A percentile compares a stretch with the other conserved stretches of the same genome.
Conservation (phyloP, 2,329 filamentous ascomycete species). For the Cordyceps javanica region DNA sequence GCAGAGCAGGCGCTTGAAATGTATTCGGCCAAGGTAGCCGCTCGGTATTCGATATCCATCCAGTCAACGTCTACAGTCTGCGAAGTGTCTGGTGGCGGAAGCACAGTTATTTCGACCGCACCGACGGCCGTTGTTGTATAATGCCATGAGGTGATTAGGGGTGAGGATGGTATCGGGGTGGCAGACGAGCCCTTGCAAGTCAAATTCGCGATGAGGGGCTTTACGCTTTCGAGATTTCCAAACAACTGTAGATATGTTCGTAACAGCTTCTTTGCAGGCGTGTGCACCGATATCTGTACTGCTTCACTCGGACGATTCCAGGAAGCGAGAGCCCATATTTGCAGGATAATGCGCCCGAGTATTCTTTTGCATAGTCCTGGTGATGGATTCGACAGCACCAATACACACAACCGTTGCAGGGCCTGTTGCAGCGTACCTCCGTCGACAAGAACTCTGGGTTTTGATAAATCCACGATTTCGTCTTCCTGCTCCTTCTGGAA, state of each 20-base stretch:
- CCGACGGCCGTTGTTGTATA: conserved; percentile 46
- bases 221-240: conserved; percentile 43
- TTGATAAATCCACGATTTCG: conserved; percentile 41
- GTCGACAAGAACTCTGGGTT: conserved; percentile 38
- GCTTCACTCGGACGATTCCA: conserved; percentile 34
- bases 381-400: conserved; percentile 60
- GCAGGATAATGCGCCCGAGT: conserved; percentile 49
- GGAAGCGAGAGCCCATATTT: conserved; percentile 57
- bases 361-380: conserved; percentile 59
- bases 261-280: conserved; percentile 44
- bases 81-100: conserved; percentile 11
- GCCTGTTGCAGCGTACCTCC: conserved; percentile 42
- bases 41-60: conserved; percentile 41
- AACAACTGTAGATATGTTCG: conserved; percentile 53
- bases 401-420: conserved; percentile 47
- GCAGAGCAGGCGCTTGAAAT: conserved; percentile 45
- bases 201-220: conserved; percentile 46
- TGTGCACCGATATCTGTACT: conserved; percentile 34
- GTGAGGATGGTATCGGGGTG: conserved; percentile 7
- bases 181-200: conserved; percentile 44
- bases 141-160: conserved; percentile 39
- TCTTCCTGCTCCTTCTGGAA: conserved; percentile 18
- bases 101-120: conserved; percentile 31
- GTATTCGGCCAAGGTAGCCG: conserved; percentile 41
- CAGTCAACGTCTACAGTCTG: conserved; percentile 29